Evolutionary conservation across 2,329 filamentous ascomycete species (phyloP).

Genomic region (Cladosporium colombiae): DNA sequence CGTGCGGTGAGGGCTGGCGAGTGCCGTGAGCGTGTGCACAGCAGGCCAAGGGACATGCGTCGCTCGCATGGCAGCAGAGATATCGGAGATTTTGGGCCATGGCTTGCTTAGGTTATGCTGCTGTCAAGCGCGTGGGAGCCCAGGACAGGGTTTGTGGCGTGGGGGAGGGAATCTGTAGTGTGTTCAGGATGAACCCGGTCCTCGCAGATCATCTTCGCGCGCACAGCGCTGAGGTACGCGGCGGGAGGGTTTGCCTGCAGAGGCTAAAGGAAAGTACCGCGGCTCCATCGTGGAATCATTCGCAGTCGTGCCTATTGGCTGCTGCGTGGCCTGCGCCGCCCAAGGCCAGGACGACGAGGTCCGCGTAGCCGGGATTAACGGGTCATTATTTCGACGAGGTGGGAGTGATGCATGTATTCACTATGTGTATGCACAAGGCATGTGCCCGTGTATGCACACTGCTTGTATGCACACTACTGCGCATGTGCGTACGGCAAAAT

Average conservation of each 20-base stretch:
- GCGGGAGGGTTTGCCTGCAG: constrained; percentile 8
- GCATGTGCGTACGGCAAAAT: background rate
- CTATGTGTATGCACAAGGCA: background rate
- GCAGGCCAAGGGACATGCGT: background rate
- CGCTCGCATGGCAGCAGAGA: background rate
- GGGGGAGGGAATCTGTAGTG: constrained; percentile 7
- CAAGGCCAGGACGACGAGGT: constrained; percentile 1
- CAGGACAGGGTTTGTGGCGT: constrained; percentile 16
- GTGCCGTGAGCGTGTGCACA: too few species aligned
- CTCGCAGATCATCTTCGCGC: constrained; percentile 16
- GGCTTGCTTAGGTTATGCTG: constrained; percentile 8
- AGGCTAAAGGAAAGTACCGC: constrained; percentile 20
- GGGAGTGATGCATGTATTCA: background rate
- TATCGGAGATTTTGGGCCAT: constrained; percentile 13
- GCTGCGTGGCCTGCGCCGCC: background rate
- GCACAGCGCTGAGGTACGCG: constrained; percentile 8
- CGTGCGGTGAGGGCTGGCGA: background rate
- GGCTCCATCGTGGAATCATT: constrained; percentile 14
- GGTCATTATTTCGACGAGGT: background rate
- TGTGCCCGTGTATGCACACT: background rate
- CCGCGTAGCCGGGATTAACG: constrained; percentile 5
- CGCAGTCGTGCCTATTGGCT: constrained; percentile 7
- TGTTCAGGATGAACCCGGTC: constrained; percentile 20
- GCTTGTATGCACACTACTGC: background rate
- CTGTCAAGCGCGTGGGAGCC: constrained; percentile 18